Percentiles rank a stretch among this genome's conserved stretches.
Evolutionary conservation across 2,329 filamentous ascomycete species (phyloP).

Genomic region (Fusarium verrucosum): DNA sequence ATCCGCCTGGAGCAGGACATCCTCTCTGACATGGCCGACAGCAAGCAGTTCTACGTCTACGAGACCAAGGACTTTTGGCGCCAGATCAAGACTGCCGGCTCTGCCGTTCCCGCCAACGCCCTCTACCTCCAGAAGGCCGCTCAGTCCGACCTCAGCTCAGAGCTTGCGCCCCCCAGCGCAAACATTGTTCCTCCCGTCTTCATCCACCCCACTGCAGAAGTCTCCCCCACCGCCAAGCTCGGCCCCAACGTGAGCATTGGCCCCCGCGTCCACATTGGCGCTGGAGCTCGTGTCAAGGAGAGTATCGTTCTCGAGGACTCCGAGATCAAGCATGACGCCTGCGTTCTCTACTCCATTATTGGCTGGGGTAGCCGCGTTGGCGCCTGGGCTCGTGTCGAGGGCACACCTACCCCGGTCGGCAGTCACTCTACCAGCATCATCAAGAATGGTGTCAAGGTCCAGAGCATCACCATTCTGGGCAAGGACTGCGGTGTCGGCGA

Average conservation of each 20-base stretch:
- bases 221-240: conserved; percentile 95
- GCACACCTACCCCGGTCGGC: conserved; percentile 84
- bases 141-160: conserved; percentile 74
- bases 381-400: conserved; percentile 98
- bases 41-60: conserved; percentile 97
- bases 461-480: conserved; percentile 96
- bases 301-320: conserved; percentile 93
- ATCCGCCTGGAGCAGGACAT: conserved; percentile 98
- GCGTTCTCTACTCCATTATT: conserved; percentile 93
- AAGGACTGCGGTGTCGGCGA: conserved; percentile 96
- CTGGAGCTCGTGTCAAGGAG: conserved; percentile 93
- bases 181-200: conserved; percentile 93
- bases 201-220: conserved; percentile 89
- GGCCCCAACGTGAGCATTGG: conserved; percentile 97
- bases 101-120: conserved; percentile 94
- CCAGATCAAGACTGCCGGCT: conserved; percentile 99
- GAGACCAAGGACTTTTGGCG: conserved; percentile 99
- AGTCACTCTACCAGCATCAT: conserved; percentile 94
- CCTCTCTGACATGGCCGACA: conserved; percentile 92
- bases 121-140: conserved; percentile 95
- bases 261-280: conserved; percentile 83
- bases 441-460: conserved; percentile 98
- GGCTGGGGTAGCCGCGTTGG: conserved; percentile 96
- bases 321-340: conserved; percentile 97
- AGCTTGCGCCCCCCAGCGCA: conserved; percentile 83